Evolutionary conservation across 306 rosid genomes (phyloP), one percentile per base, ranked within the genome.

Genomic region (Styphnolobium japonicum): DNA sequence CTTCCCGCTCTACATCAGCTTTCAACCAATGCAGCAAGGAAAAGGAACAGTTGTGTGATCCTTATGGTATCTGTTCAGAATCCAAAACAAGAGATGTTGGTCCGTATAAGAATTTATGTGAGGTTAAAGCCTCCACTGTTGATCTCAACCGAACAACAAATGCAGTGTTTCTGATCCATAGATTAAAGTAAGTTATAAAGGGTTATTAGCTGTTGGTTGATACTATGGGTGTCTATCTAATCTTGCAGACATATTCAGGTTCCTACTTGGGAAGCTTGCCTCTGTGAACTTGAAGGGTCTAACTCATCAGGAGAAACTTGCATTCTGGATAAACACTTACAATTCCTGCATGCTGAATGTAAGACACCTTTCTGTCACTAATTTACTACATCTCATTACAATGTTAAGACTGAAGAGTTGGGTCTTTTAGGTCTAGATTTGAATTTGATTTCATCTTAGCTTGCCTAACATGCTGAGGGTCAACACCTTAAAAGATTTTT

Each of bases 281-380:
- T 81, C 93, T 37, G 80, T 95, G 72, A 95, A 86, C 72, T 88
- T 95, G 76, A 91, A 90, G 86, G 92, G 91, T 58, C 99, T 92
- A 69, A 86, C 86, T 56, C 97, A 95, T 83, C 98, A 95, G 72
- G 92, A 95, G 83, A 95, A 91, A 87, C 97, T 95, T 78, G 98
- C 99, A 67, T 95, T 95, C 85, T 95, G 99, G 99, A 92, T 95
- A 55, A 95, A 95, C 85, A 91, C 77, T 76, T 91, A 92, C 12
- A 95, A 95, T 83, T 87, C 99, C 73, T 95, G 98, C 89, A 91
- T 88, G 86, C 80, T 95, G 88, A 91, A 90, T 81, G 99, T 95
- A 86, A 84, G 88, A 62, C 21, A 74, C 76, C 25, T 61, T 79
- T 74, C 75, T 81, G 14, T 57, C 33, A 45, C 40, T 72, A 23